Base-by-base conservation (phyloP, 2,329 filamentous ascomycete species). In the Claviceps maximensis region DNA sequence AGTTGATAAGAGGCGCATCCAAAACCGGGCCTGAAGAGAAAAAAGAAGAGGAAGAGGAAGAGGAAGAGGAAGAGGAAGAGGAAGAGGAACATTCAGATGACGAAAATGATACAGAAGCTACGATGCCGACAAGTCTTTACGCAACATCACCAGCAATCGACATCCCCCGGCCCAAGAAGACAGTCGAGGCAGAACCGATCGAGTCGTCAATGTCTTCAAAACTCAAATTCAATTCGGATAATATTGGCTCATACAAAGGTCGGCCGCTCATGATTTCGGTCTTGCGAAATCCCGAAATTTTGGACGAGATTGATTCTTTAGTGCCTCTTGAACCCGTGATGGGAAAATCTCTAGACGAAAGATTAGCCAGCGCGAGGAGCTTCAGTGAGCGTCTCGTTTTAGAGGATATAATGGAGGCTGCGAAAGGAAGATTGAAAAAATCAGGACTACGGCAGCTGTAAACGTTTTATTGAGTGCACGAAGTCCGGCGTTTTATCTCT, bases 171-270 rank as follows among this genome's bases (percentile, higher is more conserved):
- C 47, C 49, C 44, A 44, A 8, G 36, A 10, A 13, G 25, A 21
- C n/a, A 10, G 15, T 19, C 25, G 52, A 49, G 38, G 55, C 62
- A 47, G 67, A 64, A 52, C 60, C 61, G 33, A 54, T 60, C 41
- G 62, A 63, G n/a, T 61, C 67, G 27, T 55, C 60, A 42, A 62
- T 63, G n/a, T 62, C 67, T 12, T 62, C 67, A 3, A 58, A 58
- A 4, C 58, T 67, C 48, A 67, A 65, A 47, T 67, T 67, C 51
- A 62, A 68, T 45, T 62, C 67, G 23, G 69, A 69, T 19, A 74
- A 73, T 7, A 62, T 76, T 15, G 76, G 76, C 2, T 79, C 76
- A n/a, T 79, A 77, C 58, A 77, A 73, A 59, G 77, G 77, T 45
- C 70, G 70, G 21, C 70, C 76, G 15, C 73, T 81, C 48, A 68